phyloP scores from a whole-genome alignment of 768 basidiomycete genomes.

The Naganishia onofrii region DNA sequence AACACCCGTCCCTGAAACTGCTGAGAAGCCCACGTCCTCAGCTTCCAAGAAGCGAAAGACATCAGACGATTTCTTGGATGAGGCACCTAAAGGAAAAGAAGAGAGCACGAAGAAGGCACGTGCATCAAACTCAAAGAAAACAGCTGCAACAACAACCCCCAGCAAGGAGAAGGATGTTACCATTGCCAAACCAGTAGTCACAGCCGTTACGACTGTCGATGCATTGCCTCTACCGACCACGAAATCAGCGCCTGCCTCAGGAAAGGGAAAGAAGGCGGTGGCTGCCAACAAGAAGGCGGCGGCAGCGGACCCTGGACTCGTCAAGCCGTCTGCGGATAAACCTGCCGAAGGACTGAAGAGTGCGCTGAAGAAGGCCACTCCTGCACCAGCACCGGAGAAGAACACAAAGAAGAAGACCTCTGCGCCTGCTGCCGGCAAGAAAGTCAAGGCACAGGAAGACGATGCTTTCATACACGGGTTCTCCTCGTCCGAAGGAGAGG shows the following conservation, averaged over 20 bases:
- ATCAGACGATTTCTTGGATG: constrained; percentile 43
- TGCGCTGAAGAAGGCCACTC: constrained; percentile 24
- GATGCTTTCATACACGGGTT: constrained; percentile 57
- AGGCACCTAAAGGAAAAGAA: constrained; percentile 34
- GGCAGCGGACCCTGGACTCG: constrained; percentile 4
- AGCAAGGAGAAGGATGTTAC: constrained; percentile 31
- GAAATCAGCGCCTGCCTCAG: not conserved
- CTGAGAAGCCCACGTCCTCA: constrained; percentile 32
- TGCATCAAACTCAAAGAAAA: constrained; percentile 27
- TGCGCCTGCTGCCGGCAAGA: constrained; percentile 28
- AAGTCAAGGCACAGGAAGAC: constrained; percentile 36
- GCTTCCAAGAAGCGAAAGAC: constrained; percentile 46
- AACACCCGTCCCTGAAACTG: constrained; percentile 15
- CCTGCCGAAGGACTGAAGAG: constrained; percentile 34
- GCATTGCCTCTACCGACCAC: constrained; percentile 35
- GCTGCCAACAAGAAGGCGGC: constrained; percentile 31
- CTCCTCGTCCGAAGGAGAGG: constrained; percentile 58
- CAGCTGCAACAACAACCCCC: constrained; percentile 24
- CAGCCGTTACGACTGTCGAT: constrained; percentile 31
- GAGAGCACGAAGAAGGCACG: constrained; percentile 37
- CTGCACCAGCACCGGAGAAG: constrained; percentile 31
- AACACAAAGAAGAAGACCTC: constrained; percentile 33
- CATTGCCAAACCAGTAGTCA: constrained; percentile 32
- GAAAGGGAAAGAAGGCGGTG: constrained; percentile 41
- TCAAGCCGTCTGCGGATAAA: constrained; percentile 27